Evolutionary conservation across 495 filamentous ascomycete species (phyloP), one percentile per base, ranked within the genome.

Genomic region (Penicillium herquei): DNA sequence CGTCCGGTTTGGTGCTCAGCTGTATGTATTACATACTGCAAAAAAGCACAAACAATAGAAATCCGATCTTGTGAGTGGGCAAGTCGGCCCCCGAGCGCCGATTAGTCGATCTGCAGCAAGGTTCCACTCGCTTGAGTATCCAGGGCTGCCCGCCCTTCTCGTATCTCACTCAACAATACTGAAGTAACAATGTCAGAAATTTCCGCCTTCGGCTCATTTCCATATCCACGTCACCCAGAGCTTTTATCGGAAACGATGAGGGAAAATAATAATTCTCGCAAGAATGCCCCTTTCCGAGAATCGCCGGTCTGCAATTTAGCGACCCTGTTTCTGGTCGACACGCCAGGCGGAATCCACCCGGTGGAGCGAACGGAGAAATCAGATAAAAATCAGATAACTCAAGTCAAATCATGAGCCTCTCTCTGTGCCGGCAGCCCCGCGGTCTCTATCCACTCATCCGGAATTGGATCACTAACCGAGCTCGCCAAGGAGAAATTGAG

Each of bases 361-460:
- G 62, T 65, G 61, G 62, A 64, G 64, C 54, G 14, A 37, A 41
- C 49, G 64, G 58, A 59, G 62, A 52, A 59, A 62, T 64, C 63
- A 56, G 58, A 67, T 67, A 56, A 61, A 62, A 67, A 62, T 67
- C 64, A 60, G 64, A 65, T 67, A 62, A 65, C 56, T 58, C 54
- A 56, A 57, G 54, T 52, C 64, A 61, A 62, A 62, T 67, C 57
- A 61, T 35, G 50, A 41, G 37, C 37, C 32, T 49, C 33, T 47
- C 32, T 52, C 47, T 51, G 18, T 12, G 26, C 55, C 48, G 50
- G 57, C 35, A 46, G 37, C 40, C 47, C 59, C 56, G 56, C 54
- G 55, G 33, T 41, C 50, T 57, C 18, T 57, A 54, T 55, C 61
- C 64, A 67, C 54, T 39, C 33, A 26, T 31, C 50, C 50, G 34